Base-by-base conservation (phyloP, 192 early-diverging fungal species). In the Mortierella claussenii region DNA sequence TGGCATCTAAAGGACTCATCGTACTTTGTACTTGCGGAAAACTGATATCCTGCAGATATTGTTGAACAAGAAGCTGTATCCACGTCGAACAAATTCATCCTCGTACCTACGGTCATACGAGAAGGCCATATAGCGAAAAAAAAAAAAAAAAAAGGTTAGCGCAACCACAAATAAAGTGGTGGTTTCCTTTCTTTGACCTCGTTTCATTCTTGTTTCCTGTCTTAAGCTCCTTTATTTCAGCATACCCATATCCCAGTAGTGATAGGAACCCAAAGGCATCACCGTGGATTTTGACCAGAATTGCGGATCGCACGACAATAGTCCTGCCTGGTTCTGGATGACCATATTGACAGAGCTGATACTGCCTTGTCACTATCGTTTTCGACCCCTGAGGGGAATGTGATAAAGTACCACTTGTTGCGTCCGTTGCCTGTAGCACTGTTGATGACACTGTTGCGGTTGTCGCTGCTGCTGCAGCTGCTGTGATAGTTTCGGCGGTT, bases 21-120 rank as follows among this genome's bases (percentile, higher is more conserved):
- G 46, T 67, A 76, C 73, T 65, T 63, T 76, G 59, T 76, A 76
- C 34, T 67, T 66, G n/a, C 64, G 64, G 36, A 57, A 76, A 26
- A 76, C 63, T 0, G 73, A 76, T 76, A 76, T 76, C 65, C 73
- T 66, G 59, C 73, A 67, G 42, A 76, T 56, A 23, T 76, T 76
- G 59, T 66, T 66, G 33, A 67, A 76, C 58, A 76, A 55, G 32
- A 76, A 76, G 46, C 46, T 76, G 30, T 76, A 76, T 76, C 73
- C 73, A 13, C 64, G 50, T 31, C 64, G 59, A 47, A 76, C 73
- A 62, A 48, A 76, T 33, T 76, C 73, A 10, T 76, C 73, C 32
- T 76, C 73, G 34, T 67, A 67, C 12, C 73, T 76, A 67, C 34
- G 2, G 10, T 9, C 1, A 15, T n/a, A 59, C 3, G 0, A 23